phyloP scores from a whole-genome alignment of 108 stramenopile genomes.

The Stephanodiscus triporus region DNA sequence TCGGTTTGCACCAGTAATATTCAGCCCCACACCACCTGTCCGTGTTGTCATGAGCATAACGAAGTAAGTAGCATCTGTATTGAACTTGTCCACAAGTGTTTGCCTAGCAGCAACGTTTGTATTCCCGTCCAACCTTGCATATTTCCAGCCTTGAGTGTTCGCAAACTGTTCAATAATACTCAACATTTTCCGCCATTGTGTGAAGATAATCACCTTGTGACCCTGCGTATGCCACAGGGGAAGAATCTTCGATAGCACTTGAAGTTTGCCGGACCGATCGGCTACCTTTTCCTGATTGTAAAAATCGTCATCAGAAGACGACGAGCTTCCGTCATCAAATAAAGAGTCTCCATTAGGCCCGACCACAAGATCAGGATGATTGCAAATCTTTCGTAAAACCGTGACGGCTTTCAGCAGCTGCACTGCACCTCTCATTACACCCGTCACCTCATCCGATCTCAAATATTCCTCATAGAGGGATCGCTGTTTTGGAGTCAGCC shows the following conservation, averaged over 20 bases:
- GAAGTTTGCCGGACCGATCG: slow-evolving; percentile 92
- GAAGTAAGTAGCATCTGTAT: slow-evolving; percentile 81
- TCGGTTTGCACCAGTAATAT: slow-evolving; percentile 67
- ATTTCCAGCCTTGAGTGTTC: slow-evolving; percentile 74
- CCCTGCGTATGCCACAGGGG: slow-evolving; percentile 93
- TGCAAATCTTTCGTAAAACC: slow-evolving; percentile 94
- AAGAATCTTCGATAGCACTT: slow-evolving; percentile 91
- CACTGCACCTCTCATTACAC: slow-evolving; percentile 61
- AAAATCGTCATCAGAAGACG: slow-evolving; percentile 45
- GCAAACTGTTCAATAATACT: slow-evolving; percentile 89
- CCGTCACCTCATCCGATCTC: slow-evolving; percentile 66
- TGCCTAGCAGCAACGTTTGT: slow-evolving; percentile 90
- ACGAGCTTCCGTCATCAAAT: slow-evolving; percentile 53
- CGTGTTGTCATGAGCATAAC: slow-evolving; percentile 94
- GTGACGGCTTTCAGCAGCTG: slow-evolving; percentile 87
- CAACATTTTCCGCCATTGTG: slow-evolving; percentile 95
- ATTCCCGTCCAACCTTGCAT: slow-evolving; percentile 93
- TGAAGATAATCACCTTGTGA: slow-evolving; percentile 95
- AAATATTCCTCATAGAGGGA: slow-evolving; percentile 71
- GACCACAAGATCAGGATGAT: slow-evolving; percentile 92
- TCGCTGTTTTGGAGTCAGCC: slow-evolving; percentile 80
- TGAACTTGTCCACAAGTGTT: slow-evolving; percentile 91
- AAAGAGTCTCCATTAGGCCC: slow-evolving; percentile 53
- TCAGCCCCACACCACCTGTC: slow-evolving; percentile 96
- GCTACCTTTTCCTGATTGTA: slow-evolving; percentile 59